Evolutionary conservation across 495 filamentous ascomycete species (phyloP).

Genomic region (Achaetomiella virescens): DNA sequence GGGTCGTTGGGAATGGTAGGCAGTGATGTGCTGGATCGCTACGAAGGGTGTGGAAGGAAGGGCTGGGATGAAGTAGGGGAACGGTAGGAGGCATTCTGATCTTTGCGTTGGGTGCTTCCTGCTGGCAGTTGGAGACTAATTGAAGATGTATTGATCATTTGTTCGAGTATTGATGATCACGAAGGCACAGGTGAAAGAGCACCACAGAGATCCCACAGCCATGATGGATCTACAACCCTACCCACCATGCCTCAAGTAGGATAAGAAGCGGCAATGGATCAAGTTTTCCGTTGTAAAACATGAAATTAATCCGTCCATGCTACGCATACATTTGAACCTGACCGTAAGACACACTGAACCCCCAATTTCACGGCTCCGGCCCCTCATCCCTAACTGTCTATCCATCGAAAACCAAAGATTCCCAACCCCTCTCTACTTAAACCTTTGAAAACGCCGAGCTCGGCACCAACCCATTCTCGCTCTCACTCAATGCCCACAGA

Average conservation of each 20-base stretch:
- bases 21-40: background rate
- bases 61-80: background rate
- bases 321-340: too few relatives aligned
- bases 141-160: background rate
- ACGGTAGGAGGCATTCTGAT: background rate
- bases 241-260: background rate
- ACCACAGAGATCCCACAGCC: too few relatives aligned
- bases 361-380: too few relatives aligned
- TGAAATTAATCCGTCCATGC: background rate
- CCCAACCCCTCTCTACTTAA: background rate
- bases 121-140: background rate
- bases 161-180: background rate
- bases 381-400: background rate
- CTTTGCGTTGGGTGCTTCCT: background rate
- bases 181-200: background rate
- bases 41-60: background rate
- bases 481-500: conserved; percentile 70
- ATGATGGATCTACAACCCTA: background rate
- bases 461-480: conserved; percentile 39
- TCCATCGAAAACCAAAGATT: too few relatives aligned
- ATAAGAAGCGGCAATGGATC: background rate
- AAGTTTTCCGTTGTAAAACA: background rate
- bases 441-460: conserved; percentile 24
- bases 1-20: conserved; percentile 1
- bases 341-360: too few relatives aligned